Evolutionary conservation across 2,329 filamentous ascomycete genomes (phyloP), one percentile per base, ranked within the genome.

Genomic region (Neonectria neomacrospora): DNA sequence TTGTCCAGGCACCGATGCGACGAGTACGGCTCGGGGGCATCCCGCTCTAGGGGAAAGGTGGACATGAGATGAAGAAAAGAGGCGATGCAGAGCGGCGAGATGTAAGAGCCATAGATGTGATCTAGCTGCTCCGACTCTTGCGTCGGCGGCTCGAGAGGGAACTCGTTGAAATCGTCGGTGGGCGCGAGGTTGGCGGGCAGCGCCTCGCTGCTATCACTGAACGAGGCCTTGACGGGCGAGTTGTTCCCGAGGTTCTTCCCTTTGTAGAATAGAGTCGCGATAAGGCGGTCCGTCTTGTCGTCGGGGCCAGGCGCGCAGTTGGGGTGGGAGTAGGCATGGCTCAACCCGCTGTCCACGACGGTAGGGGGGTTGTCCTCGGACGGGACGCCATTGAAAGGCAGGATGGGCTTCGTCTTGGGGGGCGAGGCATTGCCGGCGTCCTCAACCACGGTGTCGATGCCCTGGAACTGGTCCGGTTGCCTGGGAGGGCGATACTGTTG

Each of bases 11-110:
- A 90, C 62, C 87, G 85, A 70, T 91, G 88, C 48, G 87, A 87
- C 28, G 87, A 90, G 63, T 82, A 83, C 58, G 87, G 79, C 70
- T 87, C 82, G 42, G 79, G 78, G n/a, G 81, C 80, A 42, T 81
- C 85, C 11, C 79, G 76, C 0, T 84, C 83, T 20, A 86, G 79
- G 12, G 88, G 88, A 63, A 90, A 88, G 20, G 82, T 83, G 20
- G 86, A 86, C 83, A 90, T 89, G 64, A 90, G 83, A 72, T 90
- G 87, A 22, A 90, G 81, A 75, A 90, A 90, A 14, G 87, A 88
- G 10, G 87, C 87, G 65, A 89, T 84, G 78, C 88, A 90, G 64
- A 90, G 81, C 6, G 88, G 86, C 18, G 87, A 89, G 73, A 90
- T 85, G 71, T 88, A 88, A 20, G 86, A 88, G 65, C 88, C 88